Evolutionary conservation across 352 stramenopile species (phyloP).

Genomic region (Phytophthora gonapodyides): DNA sequence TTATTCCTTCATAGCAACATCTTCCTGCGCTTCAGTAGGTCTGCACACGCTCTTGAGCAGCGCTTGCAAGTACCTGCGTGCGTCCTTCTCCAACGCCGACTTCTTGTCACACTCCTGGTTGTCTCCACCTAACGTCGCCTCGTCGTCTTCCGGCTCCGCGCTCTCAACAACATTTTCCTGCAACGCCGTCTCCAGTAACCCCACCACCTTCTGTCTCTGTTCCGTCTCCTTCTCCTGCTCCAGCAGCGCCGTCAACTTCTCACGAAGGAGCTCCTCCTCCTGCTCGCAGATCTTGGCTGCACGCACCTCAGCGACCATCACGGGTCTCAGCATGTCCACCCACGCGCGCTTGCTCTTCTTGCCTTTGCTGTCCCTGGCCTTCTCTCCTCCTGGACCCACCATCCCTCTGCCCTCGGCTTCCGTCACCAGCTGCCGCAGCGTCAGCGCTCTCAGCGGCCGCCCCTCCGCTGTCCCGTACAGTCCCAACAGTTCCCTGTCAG

Average conservation of each 20-base stretch:
- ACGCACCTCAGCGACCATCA: conserved; percentile 30
- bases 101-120: conserved; percentile 10
- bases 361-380: conserved; percentile 40
- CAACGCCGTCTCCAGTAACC: conserved; percentile 30
- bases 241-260: conserved; percentile 38
- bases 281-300: conserved; percentile 39
- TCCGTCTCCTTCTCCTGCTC: conserved; percentile 44
- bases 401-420: conserved; percentile 57
- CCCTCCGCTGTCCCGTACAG: conserved; percentile 52
- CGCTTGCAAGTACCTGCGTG: conserved; percentile 24
- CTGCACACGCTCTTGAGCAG: conserved; percentile 31
- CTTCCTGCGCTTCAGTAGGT: conserved; percentile 22
- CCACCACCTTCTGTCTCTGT: conserved; percentile 31
- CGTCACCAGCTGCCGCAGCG: conserved; percentile 60
- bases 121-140: conserved; percentile 6
- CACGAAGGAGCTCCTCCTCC: conserved; percentile 49
- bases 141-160: conserved; percentile 31
- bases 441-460: conserved; percentile 58
- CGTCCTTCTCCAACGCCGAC: conserved; percentile 1
- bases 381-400: conserved; percentile 28
- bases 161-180: conserved; percentile 2
- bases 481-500: conserved; percentile 56
- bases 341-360: conserved; percentile 71
- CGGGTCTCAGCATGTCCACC: conserved; percentile 49
- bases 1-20: conserved; percentile 31